These are phyloP conservation scores for Ganoderma sinense DNA, from an alignment of 1,284 basidiomycete genomes.

Conservation along the genomic window DNA sequence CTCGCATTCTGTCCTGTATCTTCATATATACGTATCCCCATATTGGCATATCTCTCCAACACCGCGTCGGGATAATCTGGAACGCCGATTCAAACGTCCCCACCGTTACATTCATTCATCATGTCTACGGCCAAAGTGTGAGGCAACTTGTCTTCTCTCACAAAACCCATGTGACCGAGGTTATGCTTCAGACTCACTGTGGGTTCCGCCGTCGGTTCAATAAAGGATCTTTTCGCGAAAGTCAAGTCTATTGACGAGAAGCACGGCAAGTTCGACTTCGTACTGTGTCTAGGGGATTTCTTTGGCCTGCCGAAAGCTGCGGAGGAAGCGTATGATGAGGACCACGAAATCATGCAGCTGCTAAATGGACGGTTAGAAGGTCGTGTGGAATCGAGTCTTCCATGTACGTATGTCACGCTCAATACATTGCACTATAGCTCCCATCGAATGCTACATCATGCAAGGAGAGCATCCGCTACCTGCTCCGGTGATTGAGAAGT, in stretches of 20 bases:
- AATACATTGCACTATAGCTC: slow-evolving; percentile 56
- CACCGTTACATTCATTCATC: not conserved
- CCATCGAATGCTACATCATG: slow-evolving; percentile 93
- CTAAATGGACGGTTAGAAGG: slow-evolving; percentile 74
- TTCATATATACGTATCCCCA: not conserved
- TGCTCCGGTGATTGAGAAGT: slow-evolving; percentile 72
- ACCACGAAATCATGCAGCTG: slow-evolving; percentile 64
- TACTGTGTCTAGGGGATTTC: slow-evolving; percentile 90
- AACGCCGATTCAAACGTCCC: not conserved
- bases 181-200: slow-evolving; percentile 73
- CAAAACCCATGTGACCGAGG: not conserved
- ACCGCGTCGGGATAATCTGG: not conserved
- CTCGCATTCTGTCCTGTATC: not conserved
- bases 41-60: not conserved
- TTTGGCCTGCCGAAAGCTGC: slow-evolving; percentile 71
- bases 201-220: slow-evolving; percentile 84
- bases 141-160: not conserved
- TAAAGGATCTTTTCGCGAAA: slow-evolving; percentile 81
- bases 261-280: slow-evolving; percentile 93
- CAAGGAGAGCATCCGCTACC: slow-evolving; percentile 84
- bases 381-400: slow-evolving; percentile 35
- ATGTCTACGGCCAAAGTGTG: slow-evolving; percentile 34
- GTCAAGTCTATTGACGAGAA: slow-evolving; percentile 89
- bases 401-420: slow-evolving; percentile 16
- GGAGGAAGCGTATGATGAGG: slow-evolving; percentile 46